phyloP scores from a whole-genome alignment of 768 basidiomycete genomes.

The Leucocoprinus leucothites region DNA sequence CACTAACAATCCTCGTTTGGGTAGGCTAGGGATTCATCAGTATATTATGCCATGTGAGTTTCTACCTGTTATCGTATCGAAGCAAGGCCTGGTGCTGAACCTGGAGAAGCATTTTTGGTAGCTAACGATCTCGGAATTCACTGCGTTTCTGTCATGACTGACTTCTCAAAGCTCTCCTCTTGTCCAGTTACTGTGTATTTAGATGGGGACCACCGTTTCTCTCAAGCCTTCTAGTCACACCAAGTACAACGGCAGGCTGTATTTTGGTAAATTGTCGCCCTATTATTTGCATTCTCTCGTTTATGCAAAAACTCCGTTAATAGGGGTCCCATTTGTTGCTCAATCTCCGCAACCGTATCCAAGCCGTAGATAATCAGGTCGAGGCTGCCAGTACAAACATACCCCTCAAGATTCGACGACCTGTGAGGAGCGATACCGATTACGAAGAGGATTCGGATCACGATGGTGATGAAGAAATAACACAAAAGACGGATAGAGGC shows the following conservation, averaged over 20 bases:
- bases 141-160: not conserved
- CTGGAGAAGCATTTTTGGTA: conserved; percentile 10
- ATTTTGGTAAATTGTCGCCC: conserved; percentile 17
- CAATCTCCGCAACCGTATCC: conserved; percentile 18
- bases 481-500: not conserved
- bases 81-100: not conserved
- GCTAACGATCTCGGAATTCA: conserved; percentile 1
- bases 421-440: not conserved
- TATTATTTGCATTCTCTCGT: not conserved
- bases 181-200: conserved; percentile 24
- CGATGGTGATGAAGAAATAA: not conserved
- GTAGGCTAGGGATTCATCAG: conserved; percentile 24
- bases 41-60: conserved; percentile 24
- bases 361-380: not conserved
- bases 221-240: conserved; percentile 29
- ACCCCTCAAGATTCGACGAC: not conserved
- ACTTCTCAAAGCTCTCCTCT: conserved; percentile 18
- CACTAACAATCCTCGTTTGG: too few relatives aligned
- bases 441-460: too few relatives aligned
- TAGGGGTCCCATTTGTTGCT: conserved; percentile 26
- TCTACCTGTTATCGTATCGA: not conserved
- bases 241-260: conserved; percentile 24
- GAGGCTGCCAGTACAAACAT: not conserved
- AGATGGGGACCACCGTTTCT: conserved; percentile 24
- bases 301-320: not conserved